These are phyloP conservation scores for Aspergillus hortae DNA, from an alignment of 2,329 filamentous ascomycete genomes.

Conservation along the genomic window DNA sequence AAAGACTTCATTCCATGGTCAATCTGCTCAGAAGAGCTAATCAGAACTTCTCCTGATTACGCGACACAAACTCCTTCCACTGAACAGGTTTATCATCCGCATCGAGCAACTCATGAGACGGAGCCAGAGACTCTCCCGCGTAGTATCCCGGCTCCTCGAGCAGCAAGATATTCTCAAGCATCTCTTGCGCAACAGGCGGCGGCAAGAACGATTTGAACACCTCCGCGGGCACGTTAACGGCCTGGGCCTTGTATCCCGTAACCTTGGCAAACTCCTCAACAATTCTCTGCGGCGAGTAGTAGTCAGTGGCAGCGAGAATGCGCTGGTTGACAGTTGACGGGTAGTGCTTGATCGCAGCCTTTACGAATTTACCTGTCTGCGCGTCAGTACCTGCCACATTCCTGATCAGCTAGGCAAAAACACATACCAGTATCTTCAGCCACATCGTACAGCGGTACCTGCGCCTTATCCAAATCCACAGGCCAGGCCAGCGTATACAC, in stretches of 20 bases:
- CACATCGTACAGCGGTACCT: slow-evolving; percentile 46
- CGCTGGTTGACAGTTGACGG: slow-evolving; percentile 43
- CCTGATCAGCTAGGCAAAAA: not conserved
- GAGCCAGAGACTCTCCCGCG: slow-evolving; percentile 36
- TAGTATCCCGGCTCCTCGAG: slow-evolving; percentile 54
- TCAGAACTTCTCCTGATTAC: slow-evolving; percentile 4
- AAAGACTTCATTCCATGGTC: too few relatives aligned
- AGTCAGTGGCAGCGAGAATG: slow-evolving; percentile 43
- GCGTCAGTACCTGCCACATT: not conserved
- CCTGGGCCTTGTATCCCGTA: slow-evolving; percentile 36
- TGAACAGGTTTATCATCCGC: slow-evolving; percentile 21
- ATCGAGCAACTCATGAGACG: slow-evolving; percentile 20
- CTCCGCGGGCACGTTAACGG: slow-evolving; percentile 19
- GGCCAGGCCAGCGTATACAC: slow-evolving; percentile 23
- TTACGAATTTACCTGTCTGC: slow-evolving; percentile 22
- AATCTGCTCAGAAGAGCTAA: too few relatives aligned
- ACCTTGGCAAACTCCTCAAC: slow-evolving; percentile 37
- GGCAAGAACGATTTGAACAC: slow-evolving; percentile 25
- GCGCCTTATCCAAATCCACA: slow-evolving; percentile 22
- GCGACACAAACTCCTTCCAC: slow-evolving; percentile 21
- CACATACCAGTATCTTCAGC: slow-evolving; percentile 18
- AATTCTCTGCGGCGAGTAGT: slow-evolving; percentile 41
- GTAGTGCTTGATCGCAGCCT: slow-evolving; percentile 34
- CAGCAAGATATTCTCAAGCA: slow-evolving; percentile 54
- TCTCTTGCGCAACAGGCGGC: slow-evolving; percentile 38